A percentile compares a stretch with the other conserved stretches of the same genome.
Evolutionary conservation across 2,329 filamentous ascomycete genomes (phyloP).

Genomic region (Pseudogymnoascus sp.): DNA sequence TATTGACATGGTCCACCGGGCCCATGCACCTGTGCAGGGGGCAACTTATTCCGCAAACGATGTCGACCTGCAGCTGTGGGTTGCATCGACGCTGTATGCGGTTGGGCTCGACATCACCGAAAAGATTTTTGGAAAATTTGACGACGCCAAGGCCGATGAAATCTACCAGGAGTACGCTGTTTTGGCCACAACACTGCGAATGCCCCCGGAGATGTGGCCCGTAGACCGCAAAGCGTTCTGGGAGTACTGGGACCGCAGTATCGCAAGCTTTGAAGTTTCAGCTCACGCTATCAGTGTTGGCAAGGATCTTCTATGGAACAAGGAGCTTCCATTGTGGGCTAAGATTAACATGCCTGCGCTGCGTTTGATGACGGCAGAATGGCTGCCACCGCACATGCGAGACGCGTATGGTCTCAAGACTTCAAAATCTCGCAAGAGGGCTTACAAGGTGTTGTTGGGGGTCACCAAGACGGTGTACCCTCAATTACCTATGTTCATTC

Average conservation of each 20-base stretch:
- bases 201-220: constrained; percentile 28
- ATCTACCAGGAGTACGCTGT: constrained; percentile 26
- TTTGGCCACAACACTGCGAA: constrained; percentile 26
- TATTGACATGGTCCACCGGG: constrained; percentile 31
- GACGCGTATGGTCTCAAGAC: constrained; percentile 21
- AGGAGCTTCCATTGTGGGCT: constrained; percentile 19
- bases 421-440: not conserved
- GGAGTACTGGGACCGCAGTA: constrained; percentile 26
- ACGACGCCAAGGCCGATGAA: constrained; percentile 20
- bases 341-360: constrained; percentile 19
- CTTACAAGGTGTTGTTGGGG: not conserved
- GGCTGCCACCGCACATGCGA: constrained; percentile 21
- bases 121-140: constrained; percentile 29
- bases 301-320: constrained; percentile 22
- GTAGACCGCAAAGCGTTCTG: constrained; percentile 22
- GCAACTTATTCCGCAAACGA: constrained; percentile 31
- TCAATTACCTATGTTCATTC: constrained; percentile 25
- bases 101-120: constrained; percentile 31
- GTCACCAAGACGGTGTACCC: constrained; percentile 27
- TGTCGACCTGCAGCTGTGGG: constrained; percentile 33
- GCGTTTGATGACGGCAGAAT: constrained; percentile 19
- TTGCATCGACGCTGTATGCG: constrained; percentile 34
- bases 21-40: constrained; percentile 29
- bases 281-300: constrained; percentile 25
- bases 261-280: constrained; percentile 23